Evolutionary conservation across 2,329 filamentous ascomycete genomes (phyloP).

Genomic region (Cadophora gregata): DNA sequence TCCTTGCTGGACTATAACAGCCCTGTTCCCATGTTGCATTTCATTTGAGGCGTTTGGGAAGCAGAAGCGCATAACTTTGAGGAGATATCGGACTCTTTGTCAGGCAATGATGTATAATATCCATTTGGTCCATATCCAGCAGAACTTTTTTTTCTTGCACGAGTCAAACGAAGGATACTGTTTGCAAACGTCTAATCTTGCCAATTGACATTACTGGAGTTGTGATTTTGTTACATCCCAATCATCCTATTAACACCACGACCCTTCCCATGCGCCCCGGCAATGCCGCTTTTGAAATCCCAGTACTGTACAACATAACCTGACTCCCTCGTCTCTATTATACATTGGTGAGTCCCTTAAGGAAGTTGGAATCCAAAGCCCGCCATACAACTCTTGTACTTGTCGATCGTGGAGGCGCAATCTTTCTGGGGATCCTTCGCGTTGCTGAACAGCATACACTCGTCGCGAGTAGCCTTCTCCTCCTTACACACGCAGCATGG

Average conservation of each 20-base stretch:
- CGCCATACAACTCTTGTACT: constrained; percentile 91
- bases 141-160: neutral
- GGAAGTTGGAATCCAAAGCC: constrained; percentile 81
- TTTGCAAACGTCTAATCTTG: neutral
- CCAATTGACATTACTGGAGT: constrained; percentile 28
- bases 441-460: constrained; percentile 98
- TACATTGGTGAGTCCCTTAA: constrained; percentile 22
- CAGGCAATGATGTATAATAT: neutral
- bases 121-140: neutral
- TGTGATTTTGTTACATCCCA: constrained; percentile 32
- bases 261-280: constrained; percentile 35
- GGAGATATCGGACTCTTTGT: neutral
- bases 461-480: constrained; percentile 89
- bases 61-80: neutral
- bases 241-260: constrained; percentile 20
- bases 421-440: constrained; percentile 81
- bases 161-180: neutral
- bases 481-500: constrained; percentile 98
- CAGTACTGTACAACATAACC: constrained; percentile 18
- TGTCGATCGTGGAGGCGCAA: constrained; percentile 81
- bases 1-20: constrained; percentile 60
- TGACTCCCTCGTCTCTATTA: neutral
- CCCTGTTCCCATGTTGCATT: constrained; percentile 16
- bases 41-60: constrained; percentile 16
- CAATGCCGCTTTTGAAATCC: constrained; percentile 36